These are phyloP conservation scores for Cyberlindnera nakhonratchasimensis DNA, from an alignment of 805 yeast genomes.

Conservation along the genomic window DNA sequence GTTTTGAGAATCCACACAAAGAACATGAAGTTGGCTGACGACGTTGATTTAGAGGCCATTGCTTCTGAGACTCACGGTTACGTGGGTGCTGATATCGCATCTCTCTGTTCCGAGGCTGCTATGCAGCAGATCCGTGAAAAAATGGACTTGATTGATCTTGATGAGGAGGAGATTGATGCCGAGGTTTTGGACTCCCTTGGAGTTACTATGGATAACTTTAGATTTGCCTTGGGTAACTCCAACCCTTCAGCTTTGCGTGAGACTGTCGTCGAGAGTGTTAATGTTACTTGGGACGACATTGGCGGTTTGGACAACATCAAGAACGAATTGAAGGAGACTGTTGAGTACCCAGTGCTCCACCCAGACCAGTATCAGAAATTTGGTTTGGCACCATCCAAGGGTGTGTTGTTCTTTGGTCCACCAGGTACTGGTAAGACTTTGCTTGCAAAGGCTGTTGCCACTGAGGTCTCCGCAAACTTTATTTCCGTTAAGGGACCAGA, in stretches of 20 bases:
- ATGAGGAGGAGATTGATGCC: constrained; percentile 95
- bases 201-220: constrained; percentile 98
- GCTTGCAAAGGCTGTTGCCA: constrained; percentile 98
- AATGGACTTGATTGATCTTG: constrained; percentile 96
- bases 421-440: constrained; percentile 99
- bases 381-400: constrained; percentile 96
- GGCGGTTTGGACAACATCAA: constrained; percentile 97
- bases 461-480: constrained; percentile 97
- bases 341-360: constrained; percentile 97
- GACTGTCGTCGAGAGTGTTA: constrained; percentile 97
- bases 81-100: constrained; percentile 98
- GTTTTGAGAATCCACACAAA: constrained; percentile 96
- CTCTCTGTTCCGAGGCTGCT: constrained; percentile 99
- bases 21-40: constrained; percentile 95
- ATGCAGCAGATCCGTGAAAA: constrained; percentile 99
- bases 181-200: constrained; percentile 95
- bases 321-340: constrained; percentile 97
- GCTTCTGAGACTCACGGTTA: constrained; percentile 99
- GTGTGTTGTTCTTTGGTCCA: constrained; percentile 98
- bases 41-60: constrained; percentile 91
- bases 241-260: constrained; percentile 99
- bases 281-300: constrained; percentile 98
- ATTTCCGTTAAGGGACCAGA: constrained; percentile 97
- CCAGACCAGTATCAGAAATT: constrained; percentile 98
- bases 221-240: constrained; percentile 95